Base-by-base conservation (phyloP, 306 rosid species). In the Ochetophila trinervis region DNA sequence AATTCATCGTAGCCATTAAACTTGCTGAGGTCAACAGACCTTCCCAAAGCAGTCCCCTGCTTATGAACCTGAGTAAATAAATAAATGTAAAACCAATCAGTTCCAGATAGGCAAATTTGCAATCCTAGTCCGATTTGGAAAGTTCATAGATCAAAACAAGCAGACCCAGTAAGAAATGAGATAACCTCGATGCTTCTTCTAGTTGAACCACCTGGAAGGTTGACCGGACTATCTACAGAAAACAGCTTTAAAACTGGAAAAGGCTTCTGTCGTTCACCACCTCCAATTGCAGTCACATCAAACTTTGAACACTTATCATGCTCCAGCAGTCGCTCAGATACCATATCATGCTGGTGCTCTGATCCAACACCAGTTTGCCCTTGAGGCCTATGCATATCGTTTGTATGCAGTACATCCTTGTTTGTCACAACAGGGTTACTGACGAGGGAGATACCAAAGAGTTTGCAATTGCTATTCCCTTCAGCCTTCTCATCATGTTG, bases 1-100 rank as follows among this genome's bases (percentile, higher is more conserved):
- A 93, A 75, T 71, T 90, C 96, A 27, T 73, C 87, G 42, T 93
- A 93, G 66, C 81, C 74, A 63, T 79, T 81, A 78, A 93, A 93
- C 80, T 88, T 93, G 10, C 90, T 69, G 53, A 93, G 97, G 81
- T 93, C 99, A 36, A 93, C 87, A 1, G 97, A 93, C 78, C 99
- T 86, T 72, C 99, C 99, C 54, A 93, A 94, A 7, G 96, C 97
- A 64, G 90, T 90, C 59, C 99, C 99, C 83, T 90, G 95, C 90
- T 93, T 93, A 73, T 93, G 97, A 68, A 93, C 99, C 99, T 93
- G 76, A 53, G 76, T 79, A 58, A 52, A 71, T 79, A 58, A 52
- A 71, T 58, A n/a, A 77, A 27, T 27, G 52, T 52, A 70, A 53
- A 50, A 50, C 54, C 54, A 50, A 16, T 19, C 21, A 16, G 10